These are phyloP conservation scores for Aspergillus sp. DNA, from an alignment of 2,329 filamentous ascomycete species.

Conservation along the genomic window DNA sequence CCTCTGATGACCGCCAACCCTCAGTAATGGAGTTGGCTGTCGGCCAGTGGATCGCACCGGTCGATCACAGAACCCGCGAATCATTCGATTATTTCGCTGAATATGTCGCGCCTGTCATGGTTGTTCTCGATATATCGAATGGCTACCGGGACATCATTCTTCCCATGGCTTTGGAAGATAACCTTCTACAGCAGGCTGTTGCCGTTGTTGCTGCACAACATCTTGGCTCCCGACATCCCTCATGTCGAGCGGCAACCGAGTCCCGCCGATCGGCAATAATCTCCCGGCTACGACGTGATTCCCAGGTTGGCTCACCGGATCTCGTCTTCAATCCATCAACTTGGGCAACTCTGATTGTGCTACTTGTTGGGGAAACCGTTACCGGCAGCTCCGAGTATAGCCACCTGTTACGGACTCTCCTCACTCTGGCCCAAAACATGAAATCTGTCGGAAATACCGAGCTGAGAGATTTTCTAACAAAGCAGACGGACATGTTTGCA, in stretches of 20 bases:
- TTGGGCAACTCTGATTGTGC: slow-evolving; percentile 25
- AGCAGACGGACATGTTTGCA: slow-evolving; percentile 24
- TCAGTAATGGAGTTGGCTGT: neutral
- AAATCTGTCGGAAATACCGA: neutral
- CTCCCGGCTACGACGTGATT: slow-evolving; percentile 18
- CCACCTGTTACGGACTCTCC: slow-evolving; percentile 19
- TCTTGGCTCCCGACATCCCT: slow-evolving; percentile 15
- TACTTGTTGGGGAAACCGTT: slow-evolving; percentile 28
- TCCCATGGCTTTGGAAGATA: slow-evolving; percentile 28
- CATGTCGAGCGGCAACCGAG: slow-evolving; percentile 16
- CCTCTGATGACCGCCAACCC: neutral
- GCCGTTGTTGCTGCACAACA: slow-evolving; percentile 27
- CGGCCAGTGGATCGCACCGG: slow-evolving; percentile 17
- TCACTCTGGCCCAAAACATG: slow-evolving; percentile 18
- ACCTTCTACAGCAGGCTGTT: slow-evolving; percentile 26
- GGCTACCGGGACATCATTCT: slow-evolving; percentile 33
- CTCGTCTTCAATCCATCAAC: slow-evolving; percentile 19
- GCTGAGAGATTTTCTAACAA: slow-evolving; percentile 13
- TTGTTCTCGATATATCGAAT: slow-evolving; percentile 31
- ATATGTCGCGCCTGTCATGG: slow-evolving; percentile 33
- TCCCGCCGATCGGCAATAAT: slow-evolving; percentile 19
- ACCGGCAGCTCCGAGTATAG: slow-evolving; percentile 25
- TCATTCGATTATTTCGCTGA: slow-evolving; percentile 25
- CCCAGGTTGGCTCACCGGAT: slow-evolving; percentile 14
- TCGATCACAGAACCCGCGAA: slow-evolving; percentile 15